Conservation (phyloP, 1,139 yeast species). For the Pneumocystis canis region DNA sequence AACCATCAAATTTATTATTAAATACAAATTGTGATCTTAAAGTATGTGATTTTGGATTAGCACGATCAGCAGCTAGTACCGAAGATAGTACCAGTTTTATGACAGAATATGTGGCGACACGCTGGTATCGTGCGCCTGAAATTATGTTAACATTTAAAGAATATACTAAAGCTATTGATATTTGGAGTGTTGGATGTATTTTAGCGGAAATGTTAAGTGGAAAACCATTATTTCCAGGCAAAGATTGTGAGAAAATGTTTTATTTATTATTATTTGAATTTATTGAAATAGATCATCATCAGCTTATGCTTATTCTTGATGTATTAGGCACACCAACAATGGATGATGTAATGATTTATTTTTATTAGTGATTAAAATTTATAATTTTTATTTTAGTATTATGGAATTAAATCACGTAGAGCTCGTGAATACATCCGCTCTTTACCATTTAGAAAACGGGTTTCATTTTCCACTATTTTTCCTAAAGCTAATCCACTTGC, state of each 20-base stretch:
- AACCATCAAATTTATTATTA: slow-evolving; percentile 73
- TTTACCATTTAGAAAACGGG: slow-evolving; percentile 48
- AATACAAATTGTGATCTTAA: slow-evolving; percentile 90
- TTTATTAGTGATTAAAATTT: background rate
- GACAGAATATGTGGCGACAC: slow-evolving; percentile 94
- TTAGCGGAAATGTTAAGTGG: slow-evolving; percentile 83
- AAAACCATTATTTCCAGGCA: slow-evolving; percentile 83
- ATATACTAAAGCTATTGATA: slow-evolving; percentile 87
- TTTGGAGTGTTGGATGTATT: slow-evolving; percentile 95
- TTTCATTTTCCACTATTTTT: slow-evolving; percentile 41
- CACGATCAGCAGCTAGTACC: slow-evolving; percentile 43
- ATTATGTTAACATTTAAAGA: slow-evolving; percentile 89
- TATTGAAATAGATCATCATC: slow-evolving; percentile 39
- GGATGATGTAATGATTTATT: slow-evolving; percentile 35
- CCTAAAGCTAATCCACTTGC: slow-evolving; percentile 45
- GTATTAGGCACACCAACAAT: slow-evolving; percentile 78
- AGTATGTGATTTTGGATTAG: slow-evolving; percentile 88
- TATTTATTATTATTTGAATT: background rate
- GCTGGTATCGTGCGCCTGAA: slow-evolving; percentile 97
- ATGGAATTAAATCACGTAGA: slow-evolving; percentile 62
- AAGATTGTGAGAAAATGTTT: slow-evolving; percentile 41
- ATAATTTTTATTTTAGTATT: slow-evolving; percentile 28
- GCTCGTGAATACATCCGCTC: slow-evolving; percentile 77
- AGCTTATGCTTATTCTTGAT: slow-evolving; percentile 71
- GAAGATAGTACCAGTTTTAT: slow-evolving; percentile 57